Percentiles rank a stretch among this genome's conserved stretches.
phyloP scores from a whole-genome alignment of 805 yeast species.

The Lipomyces spencermartinsiae region DNA sequence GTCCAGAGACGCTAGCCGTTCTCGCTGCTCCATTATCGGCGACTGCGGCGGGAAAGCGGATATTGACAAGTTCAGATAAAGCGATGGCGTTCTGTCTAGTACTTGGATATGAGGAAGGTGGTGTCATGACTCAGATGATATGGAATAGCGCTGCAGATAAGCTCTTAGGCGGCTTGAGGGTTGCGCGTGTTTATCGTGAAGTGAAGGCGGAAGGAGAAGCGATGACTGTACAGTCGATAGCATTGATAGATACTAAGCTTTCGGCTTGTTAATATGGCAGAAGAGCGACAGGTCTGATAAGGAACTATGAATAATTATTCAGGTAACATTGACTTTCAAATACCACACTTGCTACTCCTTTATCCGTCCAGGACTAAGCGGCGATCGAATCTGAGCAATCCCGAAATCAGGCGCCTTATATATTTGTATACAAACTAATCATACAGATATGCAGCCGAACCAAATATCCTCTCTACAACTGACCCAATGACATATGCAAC shows the following conservation, averaged over 20 bases:
- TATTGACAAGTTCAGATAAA: conserved; percentile 24
- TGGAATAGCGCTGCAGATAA: conserved; percentile 35
- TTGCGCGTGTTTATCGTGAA: conserved; percentile 8
- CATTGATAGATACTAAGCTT: background rate
- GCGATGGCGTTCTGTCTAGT: conserved; percentile 31
- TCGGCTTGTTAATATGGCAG: background rate
- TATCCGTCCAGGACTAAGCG: too few relatives aligned
- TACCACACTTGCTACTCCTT: too few relatives aligned
- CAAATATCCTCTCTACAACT: background rate
- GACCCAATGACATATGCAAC: background rate
- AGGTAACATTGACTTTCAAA: too few relatives aligned
- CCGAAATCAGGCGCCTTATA: background rate
- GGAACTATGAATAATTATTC: background rate
- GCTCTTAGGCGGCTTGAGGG: conserved; percentile 21
- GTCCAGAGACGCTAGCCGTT: conserved; percentile 31
- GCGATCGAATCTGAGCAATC: too few relatives aligned
- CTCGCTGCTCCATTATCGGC: conserved; percentile 34
- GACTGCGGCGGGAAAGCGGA: conserved; percentile 23
- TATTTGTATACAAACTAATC: background rate
- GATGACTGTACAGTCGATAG: background rate
- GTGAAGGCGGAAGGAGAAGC: background rate
- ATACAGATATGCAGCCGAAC: conserved; percentile 2
- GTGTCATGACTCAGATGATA: conserved; percentile 26
- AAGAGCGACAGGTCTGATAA: background rate
- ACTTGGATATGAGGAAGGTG: conserved; percentile 26